Percentiles rank a stretch among this genome's conserved stretches.
Conservation (phyloP, 2,329 filamentous ascomycete species). For the Xylaria sp. region DNA sequence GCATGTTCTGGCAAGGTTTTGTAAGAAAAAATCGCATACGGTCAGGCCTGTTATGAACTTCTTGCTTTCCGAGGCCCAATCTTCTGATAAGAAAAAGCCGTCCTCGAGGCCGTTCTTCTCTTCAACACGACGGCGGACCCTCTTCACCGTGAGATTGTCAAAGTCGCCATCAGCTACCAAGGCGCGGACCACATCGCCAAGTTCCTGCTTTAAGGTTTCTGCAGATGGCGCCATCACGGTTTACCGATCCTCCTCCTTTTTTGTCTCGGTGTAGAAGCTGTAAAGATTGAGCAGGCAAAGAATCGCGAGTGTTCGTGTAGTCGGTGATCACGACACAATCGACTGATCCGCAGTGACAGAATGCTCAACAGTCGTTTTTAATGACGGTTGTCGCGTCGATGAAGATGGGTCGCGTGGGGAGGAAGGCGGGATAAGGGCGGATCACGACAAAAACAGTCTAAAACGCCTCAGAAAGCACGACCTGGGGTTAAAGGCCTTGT, state of each 20-base stretch:
- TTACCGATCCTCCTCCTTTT: background rate
- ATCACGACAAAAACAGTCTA: background rate
- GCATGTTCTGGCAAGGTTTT: background rate
- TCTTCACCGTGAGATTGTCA: conserved; percentile 58
- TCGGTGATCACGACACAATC: background rate
- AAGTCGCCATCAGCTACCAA: conserved; percentile 46
- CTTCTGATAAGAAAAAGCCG: conserved; percentile 51
- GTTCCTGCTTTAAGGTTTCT: conserved; percentile 47
- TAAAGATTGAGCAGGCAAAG: background rate
- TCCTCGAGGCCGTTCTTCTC: conserved; percentile 50
- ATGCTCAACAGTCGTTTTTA: background rate
- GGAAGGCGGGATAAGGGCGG: conserved; percentile 4
- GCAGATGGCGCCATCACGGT: conserved; percentile 45
- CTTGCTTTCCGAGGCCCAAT: conserved; percentile 65
- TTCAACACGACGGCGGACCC: conserved; percentile 56
- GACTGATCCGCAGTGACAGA: background rate
- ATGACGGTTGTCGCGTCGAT: conserved; percentile 16
- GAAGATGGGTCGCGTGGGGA: conserved; percentile 21
- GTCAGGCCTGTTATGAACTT: conserved; percentile 55
- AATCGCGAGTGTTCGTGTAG: background rate
- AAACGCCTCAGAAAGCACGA: background rate
- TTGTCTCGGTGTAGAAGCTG: background rate
- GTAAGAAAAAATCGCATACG: conserved; percentile 44
- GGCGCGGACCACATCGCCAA: conserved; percentile 50
- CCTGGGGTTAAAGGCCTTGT: conserved; percentile 4